These are phyloP conservation scores for Lachnellula arida DNA, from an alignment of 2,329 filamentous ascomycete genomes.

Conservation along the genomic window DNA sequence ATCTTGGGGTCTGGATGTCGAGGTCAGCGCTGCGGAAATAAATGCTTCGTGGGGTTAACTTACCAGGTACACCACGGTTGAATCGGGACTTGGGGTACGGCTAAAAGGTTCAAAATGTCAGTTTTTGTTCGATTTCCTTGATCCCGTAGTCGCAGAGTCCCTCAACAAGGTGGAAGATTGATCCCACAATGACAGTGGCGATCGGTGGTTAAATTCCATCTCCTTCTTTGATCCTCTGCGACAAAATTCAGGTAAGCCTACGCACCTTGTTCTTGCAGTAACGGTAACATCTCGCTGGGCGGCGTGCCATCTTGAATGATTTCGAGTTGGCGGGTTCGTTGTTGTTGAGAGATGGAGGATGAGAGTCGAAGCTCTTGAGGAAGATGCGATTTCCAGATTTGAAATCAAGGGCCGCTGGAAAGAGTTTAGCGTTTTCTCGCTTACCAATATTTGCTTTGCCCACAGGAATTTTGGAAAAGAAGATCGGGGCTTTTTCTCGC, in stretches of 20 bases:
- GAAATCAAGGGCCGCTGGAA: constrained; percentile 10
- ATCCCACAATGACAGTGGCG: constrained; percentile 8
- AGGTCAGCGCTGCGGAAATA: too few relatives aligned
- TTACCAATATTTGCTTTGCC: constrained; percentile 3
- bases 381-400: neutral
- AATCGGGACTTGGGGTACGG: constrained; percentile 99
- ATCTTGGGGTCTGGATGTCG: constrained; percentile 55
- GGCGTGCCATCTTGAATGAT: constrained; percentile 94
- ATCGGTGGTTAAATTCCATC: constrained; percentile 2
- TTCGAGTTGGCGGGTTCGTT: constrained; percentile 47
- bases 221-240: constrained; percentile 4
- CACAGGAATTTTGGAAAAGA: neutral
- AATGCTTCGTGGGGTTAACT: constrained; percentile 46
- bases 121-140: constrained; percentile 2
- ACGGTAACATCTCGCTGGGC: constrained; percentile 98
- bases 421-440: neutral
- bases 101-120: constrained; percentile 40
- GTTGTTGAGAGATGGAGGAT: constrained; percentile 26
- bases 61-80: constrained; percentile 91
- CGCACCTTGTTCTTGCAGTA: constrained; percentile 99
- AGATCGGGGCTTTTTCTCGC: too few relatives aligned
- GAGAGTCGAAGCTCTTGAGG: constrained; percentile 9
- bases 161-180: neutral
- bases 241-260: constrained; percentile 19
- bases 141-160: neutral